Evolutionary conservation across 805 yeast genomes (phyloP), one percentile per base, ranked within the genome.

Genomic region (Cyberlindnera suaveolens): DNA sequence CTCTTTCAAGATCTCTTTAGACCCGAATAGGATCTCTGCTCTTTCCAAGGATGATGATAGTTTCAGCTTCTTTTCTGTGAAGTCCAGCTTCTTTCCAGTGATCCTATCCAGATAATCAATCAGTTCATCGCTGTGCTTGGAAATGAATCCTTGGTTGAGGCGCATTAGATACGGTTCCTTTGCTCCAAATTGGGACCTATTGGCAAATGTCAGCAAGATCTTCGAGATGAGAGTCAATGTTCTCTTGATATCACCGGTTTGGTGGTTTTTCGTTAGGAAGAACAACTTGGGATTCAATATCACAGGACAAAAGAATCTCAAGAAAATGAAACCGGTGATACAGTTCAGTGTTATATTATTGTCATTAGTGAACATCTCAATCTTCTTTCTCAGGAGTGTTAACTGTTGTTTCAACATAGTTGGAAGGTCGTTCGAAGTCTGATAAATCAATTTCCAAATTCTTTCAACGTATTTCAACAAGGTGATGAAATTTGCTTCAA

Each of bases 221-320:
- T 91, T 91, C 9, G 97, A 88, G 5, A 90, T 69, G 18, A 90
- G 63, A 0, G 96, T 88, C 37, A 91, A 63, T 0, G 96, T 84
- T 46, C 96, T 71, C 50, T 88, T 90, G 2, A 80, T 71, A 10
- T 71, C 70, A 2, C 89, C 87, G 8, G 80, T 72, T 46, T 88
- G 87, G 52, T 85, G 91, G 31, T 75, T 70, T 40, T 76, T 72
- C 0, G 87, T 77, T 39, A 93, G 67, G 47, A 81, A 80, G 60
- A 88, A 89, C 39, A 90, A 62, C 54, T 87, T 88, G 0, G 99
- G 99, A 55, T 88, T 90, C 57, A 93, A 65, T 26, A 91, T 75
- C 0, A 96, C 96, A 0, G 99, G 98, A 54, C 96, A 89, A 50
- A 89, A 75, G 61, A 82, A 86, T 46, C 96, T 68, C 46, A 91